Percentiles rank a stretch among this genome's conserved stretches.
phyloP scores from a whole-genome alignment of 768 basidiomycete genomes.

The Megacollybia marginata region DNA sequence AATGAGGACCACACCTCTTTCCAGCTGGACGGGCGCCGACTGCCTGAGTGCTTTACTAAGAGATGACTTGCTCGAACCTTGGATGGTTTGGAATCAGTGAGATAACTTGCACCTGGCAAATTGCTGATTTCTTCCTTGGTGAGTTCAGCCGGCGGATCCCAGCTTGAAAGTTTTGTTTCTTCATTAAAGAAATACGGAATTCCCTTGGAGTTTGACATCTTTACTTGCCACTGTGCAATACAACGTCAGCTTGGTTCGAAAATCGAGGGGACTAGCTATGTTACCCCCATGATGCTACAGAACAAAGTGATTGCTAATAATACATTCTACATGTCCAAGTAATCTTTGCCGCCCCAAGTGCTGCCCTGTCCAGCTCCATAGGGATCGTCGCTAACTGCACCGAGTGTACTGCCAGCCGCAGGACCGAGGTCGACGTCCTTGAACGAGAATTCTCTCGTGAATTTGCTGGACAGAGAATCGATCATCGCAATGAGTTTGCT shows the following conservation, averaged over 20 bases:
- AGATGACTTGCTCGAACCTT: slow-evolving; percentile 93
- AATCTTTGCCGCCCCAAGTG: too few species aligned
- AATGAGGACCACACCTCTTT: slow-evolving; percentile 48
- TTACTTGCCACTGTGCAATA: slow-evolving; percentile 68
- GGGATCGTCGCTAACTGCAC: slow-evolving; percentile 4
- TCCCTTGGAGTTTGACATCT: slow-evolving; percentile 70
- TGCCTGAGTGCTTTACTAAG: slow-evolving; percentile 83
- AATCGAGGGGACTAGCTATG: background rate
- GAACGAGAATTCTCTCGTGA: slow-evolving; percentile 77
- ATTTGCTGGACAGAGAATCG: slow-evolving; percentile 62
- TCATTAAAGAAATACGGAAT: slow-evolving; percentile 87
- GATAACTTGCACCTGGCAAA: slow-evolving; percentile 65
- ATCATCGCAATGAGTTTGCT: slow-evolving; percentile 71
- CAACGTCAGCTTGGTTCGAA: background rate
- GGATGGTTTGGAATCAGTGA: slow-evolving; percentile 26
- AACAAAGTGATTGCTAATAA: too few species aligned
- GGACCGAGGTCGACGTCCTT: slow-evolving; percentile 54
- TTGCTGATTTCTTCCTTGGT: slow-evolving; percentile 48
- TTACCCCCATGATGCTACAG: background rate
- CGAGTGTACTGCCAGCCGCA: slow-evolving; percentile 22
- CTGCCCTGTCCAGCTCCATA: too few species aligned
- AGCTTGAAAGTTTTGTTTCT: slow-evolving; percentile 61
- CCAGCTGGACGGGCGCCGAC: slow-evolving; percentile 77
- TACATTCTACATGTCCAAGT: too few species aligned
- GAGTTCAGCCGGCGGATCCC: slow-evolving; percentile 68